Evolutionary conservation across 495 filamentous ascomycete genomes (phyloP), one percentile per base, ranked within the genome.

Genomic region (Hypoxylon lenormandii): DNA sequence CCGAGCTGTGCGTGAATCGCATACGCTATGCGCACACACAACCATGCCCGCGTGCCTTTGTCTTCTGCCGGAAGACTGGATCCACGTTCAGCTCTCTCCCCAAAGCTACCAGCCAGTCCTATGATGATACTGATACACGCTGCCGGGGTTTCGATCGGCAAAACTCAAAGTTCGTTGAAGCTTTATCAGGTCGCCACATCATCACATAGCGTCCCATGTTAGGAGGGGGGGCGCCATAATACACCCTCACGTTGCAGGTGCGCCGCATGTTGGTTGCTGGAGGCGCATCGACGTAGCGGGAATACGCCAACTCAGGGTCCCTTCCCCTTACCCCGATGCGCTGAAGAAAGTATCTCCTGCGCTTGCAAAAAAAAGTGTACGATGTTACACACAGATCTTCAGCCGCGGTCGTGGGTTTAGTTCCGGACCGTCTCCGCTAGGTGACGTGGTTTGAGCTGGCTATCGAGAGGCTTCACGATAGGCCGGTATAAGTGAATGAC

Each of bases 401-500:
- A 52, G 22, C 36, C 30, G 15, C 37, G 43, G 19, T 61, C n/a
- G 28, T 55, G 47, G 37, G 30, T 54, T 23, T 28, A 50, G 18
- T 56, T 23, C 62, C 68, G 53, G 53, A 59, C 6, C 55, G 57
- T 71, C 66, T 71, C 68, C 68, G 68, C 68, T 40, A 26, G 60
- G 51, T 71, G 58, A 66, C 58, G 62, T 71, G 62, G 57, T 59
- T 59, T 57, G 19, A 57, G 53, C 30, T 40, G 40, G 57, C 58
- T 11, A 52, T 52, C 68, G 62, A 63, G 57, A 59, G 47, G 52
- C 51, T 71, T 71, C 51, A 66, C 62, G 62, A 71, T 71, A 66
- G 58, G 58, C 62, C 47, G 28, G 51, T 15, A 58, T 52, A 12
- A 59, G 33, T 56, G 50, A 57, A 50, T 66, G 56, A 55, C 53